A percentile compares a stretch with the other conserved stretches of the same genome.
Evolutionary conservation across 2,329 filamentous ascomycete species (phyloP).

Genomic region (Camillea tinctor): DNA sequence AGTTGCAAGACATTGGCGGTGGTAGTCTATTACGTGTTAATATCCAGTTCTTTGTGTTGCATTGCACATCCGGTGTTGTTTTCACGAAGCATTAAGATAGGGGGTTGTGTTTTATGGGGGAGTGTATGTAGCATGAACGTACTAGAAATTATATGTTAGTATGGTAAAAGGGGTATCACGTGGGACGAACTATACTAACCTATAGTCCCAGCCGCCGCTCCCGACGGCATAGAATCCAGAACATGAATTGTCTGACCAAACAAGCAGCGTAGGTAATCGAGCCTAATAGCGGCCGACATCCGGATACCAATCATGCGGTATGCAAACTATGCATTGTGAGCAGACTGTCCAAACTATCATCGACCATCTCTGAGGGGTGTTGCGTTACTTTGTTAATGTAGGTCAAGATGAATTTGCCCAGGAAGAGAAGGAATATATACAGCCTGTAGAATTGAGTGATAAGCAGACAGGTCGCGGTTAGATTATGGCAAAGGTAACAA

Average conservation of each 20-base stretch:
- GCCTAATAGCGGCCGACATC: slow-evolving; percentile 59
- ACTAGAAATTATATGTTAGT: neutral
- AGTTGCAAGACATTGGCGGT: slow-evolving; percentile 64
- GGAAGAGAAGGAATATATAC: slow-evolving; percentile 69
- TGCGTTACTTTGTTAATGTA: slow-evolving; percentile 56
- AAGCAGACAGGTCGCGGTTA: neutral
- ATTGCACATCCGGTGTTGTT: neutral
- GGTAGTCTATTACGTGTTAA: slow-evolving; percentile 40
- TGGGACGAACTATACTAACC: neutral
- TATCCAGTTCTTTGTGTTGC: neutral
- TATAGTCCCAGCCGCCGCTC: slow-evolving; percentile 61
- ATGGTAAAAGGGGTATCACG: neutral
- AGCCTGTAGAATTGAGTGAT: slow-evolving; percentile 42
- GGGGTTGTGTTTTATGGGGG: neutral
- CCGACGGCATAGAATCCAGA: slow-evolving; percentile 64
- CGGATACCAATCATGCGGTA: slow-evolving; percentile 63
- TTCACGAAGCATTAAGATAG: neutral
- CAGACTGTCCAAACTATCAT: neutral
- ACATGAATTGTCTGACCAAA: slow-evolving; percentile 66
- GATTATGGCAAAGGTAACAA: neutral
- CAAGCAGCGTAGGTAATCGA: slow-evolving; percentile 62
- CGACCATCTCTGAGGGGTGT: neutral
- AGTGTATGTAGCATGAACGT: neutral
- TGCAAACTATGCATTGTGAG: slow-evolving; percentile 42
- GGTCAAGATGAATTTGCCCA: slow-evolving; percentile 61